Percentiles rank a stretch among this genome's conserved stretches.
These are phyloP conservation scores for Trichosporon sp. DNA, from an alignment of 1,284 basidiomycete species.

Conservation along the genomic window DNA sequence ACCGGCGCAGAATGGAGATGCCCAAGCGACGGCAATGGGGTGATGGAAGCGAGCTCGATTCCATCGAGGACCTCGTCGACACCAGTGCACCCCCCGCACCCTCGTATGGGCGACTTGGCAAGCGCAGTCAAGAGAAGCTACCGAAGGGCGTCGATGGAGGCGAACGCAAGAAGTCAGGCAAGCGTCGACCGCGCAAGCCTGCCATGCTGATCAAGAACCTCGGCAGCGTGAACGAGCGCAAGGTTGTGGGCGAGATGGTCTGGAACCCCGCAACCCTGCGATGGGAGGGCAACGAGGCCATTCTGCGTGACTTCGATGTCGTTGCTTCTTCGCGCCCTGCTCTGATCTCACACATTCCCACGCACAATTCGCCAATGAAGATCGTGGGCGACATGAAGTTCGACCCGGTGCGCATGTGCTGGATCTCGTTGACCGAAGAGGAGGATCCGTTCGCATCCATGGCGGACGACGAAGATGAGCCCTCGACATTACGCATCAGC, in stretches of 20 bases:
- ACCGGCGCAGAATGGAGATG: constrained; percentile 58
- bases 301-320: constrained; percentile 81
- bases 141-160: constrained; percentile 45
- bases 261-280: constrained; percentile 84
- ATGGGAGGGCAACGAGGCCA: constrained; percentile 95
- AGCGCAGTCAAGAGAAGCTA: background rate
- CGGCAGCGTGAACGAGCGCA: constrained; percentile 62
- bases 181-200: constrained; percentile 60
- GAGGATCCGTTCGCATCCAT: constrained; percentile 85
- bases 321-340: constrained; percentile 85
- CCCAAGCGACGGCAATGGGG: constrained; percentile 74
- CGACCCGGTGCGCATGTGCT: constrained; percentile 87
- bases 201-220: constrained; percentile 70
- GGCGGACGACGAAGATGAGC: constrained; percentile 75
- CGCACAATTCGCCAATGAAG: constrained; percentile 44
- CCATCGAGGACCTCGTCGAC: constrained; percentile 82
- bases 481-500: constrained; percentile 47
- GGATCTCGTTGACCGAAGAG: constrained; percentile 87
- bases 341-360: constrained; percentile 73
- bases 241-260: constrained; percentile 90
- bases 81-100: constrained; percentile 42
- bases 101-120: constrained; percentile 1
- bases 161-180: constrained; percentile 28
- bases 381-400: constrained; percentile 97
- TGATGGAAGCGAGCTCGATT: constrained; percentile 88